phyloP scores from a whole-genome alignment of 192 early-diverging fungal species.

The Coemansia sp. region DNA sequence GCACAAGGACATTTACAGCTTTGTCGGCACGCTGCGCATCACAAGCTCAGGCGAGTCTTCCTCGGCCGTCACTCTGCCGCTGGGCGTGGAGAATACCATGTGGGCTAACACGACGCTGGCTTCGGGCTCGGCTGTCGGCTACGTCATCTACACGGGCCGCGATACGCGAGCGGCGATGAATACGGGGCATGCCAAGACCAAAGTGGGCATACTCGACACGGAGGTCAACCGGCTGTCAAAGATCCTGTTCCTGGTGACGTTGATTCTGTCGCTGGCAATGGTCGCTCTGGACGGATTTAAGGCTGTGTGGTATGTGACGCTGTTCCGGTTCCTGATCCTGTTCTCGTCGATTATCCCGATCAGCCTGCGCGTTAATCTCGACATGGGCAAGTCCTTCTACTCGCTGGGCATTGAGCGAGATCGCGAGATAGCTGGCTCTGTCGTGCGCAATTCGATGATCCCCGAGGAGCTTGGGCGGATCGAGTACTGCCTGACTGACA shows the following conservation, averaged over 20 bases:
- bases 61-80: constrained; percentile 55
- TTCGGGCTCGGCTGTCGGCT: constrained; percentile 82
- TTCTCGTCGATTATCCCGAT: constrained; percentile 97
- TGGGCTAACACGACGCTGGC: constrained; percentile 96
- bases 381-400: constrained; percentile 97
- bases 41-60: neutral
- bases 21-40: constrained; percentile 73
- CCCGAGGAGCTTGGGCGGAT: constrained; percentile 95
- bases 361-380: constrained; percentile 90
- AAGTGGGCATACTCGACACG: constrained; percentile 84
- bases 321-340: constrained; percentile 92
- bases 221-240: constrained; percentile 93
- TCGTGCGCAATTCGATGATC: constrained; percentile 91
- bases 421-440: constrained; percentile 75
- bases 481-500: constrained; percentile 90
- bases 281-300: constrained; percentile 87
- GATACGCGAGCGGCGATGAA: constrained; percentile 97
- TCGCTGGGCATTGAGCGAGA: constrained; percentile 87
- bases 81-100: constrained; percentile 87
- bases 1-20: constrained; percentile 92
- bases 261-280: constrained; percentile 80
- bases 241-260: constrained; percentile 85
- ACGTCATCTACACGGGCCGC: constrained; percentile 87
- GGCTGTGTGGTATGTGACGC: constrained; percentile 87
- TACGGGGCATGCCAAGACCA: constrained; percentile 87